A percentile compares a stretch with the other conserved stretches of the same genome.
Conservation (phyloP, 306 rosid genomes). For the Rubus parviflorus region DNA sequence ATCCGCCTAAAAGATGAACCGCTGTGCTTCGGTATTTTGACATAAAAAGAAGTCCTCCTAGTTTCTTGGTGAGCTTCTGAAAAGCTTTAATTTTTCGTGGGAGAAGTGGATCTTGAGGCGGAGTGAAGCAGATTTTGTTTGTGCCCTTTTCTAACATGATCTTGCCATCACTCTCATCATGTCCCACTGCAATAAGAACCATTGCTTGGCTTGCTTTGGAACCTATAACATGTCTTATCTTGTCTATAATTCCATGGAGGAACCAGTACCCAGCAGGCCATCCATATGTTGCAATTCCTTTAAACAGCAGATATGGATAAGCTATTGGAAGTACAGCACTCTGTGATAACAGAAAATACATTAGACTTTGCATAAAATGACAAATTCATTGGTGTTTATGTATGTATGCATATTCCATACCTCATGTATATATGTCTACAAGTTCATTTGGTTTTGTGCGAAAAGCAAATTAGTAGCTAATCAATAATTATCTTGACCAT, state of each 20-base stretch:
- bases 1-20: constrained; percentile 42
- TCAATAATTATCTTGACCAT: background rate
- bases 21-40: constrained; percentile 36
- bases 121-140: constrained; percentile 29
- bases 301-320: constrained; percentile 35
- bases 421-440: too few relatives aligned
- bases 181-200: constrained; percentile 33
- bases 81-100: constrained; percentile 28
- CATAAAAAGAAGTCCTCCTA: constrained; percentile 38
- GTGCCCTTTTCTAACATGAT: constrained; percentile 21
- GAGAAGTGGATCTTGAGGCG: constrained; percentile 37
- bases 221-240: constrained; percentile 26
- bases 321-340: constrained; percentile 39
- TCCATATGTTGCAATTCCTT: constrained; percentile 35
- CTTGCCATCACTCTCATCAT: constrained; percentile 34
- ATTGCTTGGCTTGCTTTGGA: constrained; percentile 34
- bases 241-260: constrained; percentile 38
- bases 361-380: background rate
- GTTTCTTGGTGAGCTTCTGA: constrained; percentile 32
- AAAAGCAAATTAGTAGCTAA: background rate
- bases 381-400: background rate
- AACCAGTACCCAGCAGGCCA: constrained; percentile 42
- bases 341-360: constrained; percentile 11
- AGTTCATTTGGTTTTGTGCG: too few relatives aligned
- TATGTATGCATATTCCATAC: too few relatives aligned